Evolutionary conservation across 2,329 filamentous ascomycete genomes (phyloP).

Genomic region (Fusarium armeniacum): DNA sequence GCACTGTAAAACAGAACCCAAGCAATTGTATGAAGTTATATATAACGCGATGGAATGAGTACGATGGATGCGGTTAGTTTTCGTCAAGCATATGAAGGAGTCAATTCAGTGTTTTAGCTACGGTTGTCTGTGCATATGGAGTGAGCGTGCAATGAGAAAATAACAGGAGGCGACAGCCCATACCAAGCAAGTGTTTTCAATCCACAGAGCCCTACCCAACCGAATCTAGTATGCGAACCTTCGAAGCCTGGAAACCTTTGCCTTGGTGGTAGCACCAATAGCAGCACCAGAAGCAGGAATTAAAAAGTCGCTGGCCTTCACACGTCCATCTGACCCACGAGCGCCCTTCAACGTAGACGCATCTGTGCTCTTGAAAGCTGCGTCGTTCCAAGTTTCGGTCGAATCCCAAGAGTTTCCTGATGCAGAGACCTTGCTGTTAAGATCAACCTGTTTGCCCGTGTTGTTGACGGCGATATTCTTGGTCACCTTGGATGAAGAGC

Average conservation of each 20-base stretch:
- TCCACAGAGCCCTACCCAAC: not conserved
- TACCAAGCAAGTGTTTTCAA: not conserved
- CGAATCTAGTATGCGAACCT: no score
- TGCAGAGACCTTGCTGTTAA: conserved; percentile 34
- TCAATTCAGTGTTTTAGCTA: conserved; percentile 1
- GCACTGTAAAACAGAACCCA: conserved; percentile 6
- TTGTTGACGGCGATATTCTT: conserved; percentile 57
- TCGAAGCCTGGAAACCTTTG: not conserved
- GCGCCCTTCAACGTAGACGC: conserved; percentile 54
- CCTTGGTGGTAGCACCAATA: conserved; percentile 46
- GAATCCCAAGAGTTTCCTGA: conserved; percentile 61
- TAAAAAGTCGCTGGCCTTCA: conserved; percentile 59
- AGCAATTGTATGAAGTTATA: not conserved
- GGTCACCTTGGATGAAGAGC: conserved; percentile 52
- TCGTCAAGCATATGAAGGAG: conserved; percentile 12
- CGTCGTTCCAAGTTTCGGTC: conserved; percentile 55
- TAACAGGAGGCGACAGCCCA: not conserved
- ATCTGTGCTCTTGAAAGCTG: conserved; percentile 57
- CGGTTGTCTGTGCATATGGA: not conserved
- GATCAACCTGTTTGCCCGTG: conserved; percentile 21
- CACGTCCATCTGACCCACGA: conserved; percentile 56
- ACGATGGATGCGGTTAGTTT: conserved; percentile 2
- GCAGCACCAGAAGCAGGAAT: conserved; percentile 53
- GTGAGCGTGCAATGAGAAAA: not conserved
- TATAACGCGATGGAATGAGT: not conserved